Base-by-base conservation (phyloP, 164 flowering plant genomes). In the Magnolia officinalis region DNA sequence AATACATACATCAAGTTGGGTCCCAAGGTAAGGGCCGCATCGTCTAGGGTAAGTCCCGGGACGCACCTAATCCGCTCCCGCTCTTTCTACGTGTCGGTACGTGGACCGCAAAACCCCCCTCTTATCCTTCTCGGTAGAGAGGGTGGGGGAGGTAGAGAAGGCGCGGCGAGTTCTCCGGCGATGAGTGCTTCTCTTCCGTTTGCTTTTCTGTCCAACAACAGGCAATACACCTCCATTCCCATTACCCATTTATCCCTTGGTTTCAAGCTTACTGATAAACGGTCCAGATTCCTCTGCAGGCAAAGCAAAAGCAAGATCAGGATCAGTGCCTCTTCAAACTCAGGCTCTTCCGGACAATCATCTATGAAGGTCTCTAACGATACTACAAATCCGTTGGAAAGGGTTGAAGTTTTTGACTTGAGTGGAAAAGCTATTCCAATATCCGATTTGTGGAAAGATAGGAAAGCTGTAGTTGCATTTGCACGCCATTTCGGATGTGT, bases 401-500 rank as follows among this genome's bases (percentile, higher is more conserved):
- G 74, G 0, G 94, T 87, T 63, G 63, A 85, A 72, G 95, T 96
- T 71, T 85, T 85, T 79, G 98, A 87, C 84, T 86, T 91, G 89
- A 76, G 82, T 64, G 97, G 98, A 74, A 86, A 82, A 29, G 88
- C 77, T n/a, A 72, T 92, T 84, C 84, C 87, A 1, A 83, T 96
- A 67, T 85, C 94, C 74, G 91, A 93, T 85, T 78, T 96, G 80
- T 96, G 99, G 99, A 92, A 93, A 78, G 95, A 93, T 76, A 85
- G 98, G 83, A 96, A 89, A 83, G 93, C 95, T 50, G 94, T 94
- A 49, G 86, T 93, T 71, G 99, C 99, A 45, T 96, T 93, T 82
- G 95, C 99, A 75, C 96, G 98, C 73, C 99, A 93, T 87, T 96
- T 96, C 72, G 98, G 98, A 68, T 96, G 99, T 77, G 99, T 96